Percentiles rank a stretch among this genome's conserved stretches.
phyloP scores from a whole-genome alignment of 2,329 filamentous ascomycete genomes.

The Fusarium foetens region DNA sequence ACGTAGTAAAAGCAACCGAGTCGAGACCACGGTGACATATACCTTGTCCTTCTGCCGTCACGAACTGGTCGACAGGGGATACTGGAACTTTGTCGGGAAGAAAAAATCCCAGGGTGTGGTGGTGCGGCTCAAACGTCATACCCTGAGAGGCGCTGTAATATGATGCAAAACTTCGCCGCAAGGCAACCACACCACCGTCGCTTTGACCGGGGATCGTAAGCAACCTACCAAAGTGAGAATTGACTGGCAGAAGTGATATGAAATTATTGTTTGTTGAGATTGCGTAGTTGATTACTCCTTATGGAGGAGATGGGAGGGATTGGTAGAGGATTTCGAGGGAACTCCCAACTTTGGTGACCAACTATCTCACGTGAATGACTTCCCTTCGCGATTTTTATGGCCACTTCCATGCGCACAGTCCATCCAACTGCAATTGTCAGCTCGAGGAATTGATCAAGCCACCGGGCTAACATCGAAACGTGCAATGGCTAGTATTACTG shows the following conservation, averaged over 20 bases:
- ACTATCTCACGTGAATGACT: neutral
- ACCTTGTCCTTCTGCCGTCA: conserved; percentile 19
- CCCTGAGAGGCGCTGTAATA: conserved; percentile 18
- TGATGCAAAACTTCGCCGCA: conserved; percentile 38
- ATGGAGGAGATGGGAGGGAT: neutral
- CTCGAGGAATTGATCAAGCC: too few relatives aligned
- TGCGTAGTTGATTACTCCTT: neutral
- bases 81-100: conserved; percentile 11
- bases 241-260: neutral
- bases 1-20: neutral
- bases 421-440: too few relatives aligned
- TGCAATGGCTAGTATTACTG: neutral
- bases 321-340: neutral
- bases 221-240: neutral
- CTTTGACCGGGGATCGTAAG: neutral
- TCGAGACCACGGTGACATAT: conserved; percentile 10
- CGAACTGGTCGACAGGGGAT: neutral
- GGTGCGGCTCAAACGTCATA: conserved; percentile 41
- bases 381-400: neutral
- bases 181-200: conserved; percentile 21
- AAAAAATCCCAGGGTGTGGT: conserved; percentile 11
- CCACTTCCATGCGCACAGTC: neutral
- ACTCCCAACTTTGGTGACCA: neutral
- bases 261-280: neutral
- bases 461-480: neutral